phyloP scores from a whole-genome alignment of 2,329 filamentous ascomycete genomes.

The Fusarium bactridioides region DNA sequence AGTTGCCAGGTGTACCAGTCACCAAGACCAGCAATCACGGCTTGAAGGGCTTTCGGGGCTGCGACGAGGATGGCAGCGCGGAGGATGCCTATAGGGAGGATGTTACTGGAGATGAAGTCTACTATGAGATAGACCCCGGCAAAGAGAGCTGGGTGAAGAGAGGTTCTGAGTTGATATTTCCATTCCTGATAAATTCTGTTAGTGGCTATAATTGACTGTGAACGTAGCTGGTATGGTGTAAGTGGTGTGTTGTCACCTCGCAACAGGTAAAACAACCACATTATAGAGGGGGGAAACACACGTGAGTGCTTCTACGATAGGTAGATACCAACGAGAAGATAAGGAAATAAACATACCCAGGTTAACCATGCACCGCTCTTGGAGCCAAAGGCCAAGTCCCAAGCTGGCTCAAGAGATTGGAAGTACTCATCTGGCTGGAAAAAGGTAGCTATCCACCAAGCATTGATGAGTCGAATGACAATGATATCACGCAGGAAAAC shows the following conservation, averaged over 20 bases:
- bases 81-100: constrained; percentile 62
- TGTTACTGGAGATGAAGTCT: constrained; percentile 60
- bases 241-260: constrained; percentile 2
- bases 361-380: constrained; percentile 89
- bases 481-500: constrained; percentile 56
- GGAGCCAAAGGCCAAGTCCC: constrained; percentile 83
- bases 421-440: constrained; percentile 99
- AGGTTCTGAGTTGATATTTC: constrained; percentile 85
- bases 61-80: constrained; percentile 74
- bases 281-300: not conserved
- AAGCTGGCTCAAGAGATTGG: constrained; percentile 93
- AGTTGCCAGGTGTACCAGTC: constrained; percentile 92
- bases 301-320: not conserved
- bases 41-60: constrained; percentile 79
- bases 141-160: constrained; percentile 89
- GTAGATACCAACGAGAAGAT: not conserved
- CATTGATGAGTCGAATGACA: constrained; percentile 80
- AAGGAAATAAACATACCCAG: constrained; percentile 72
- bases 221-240: not conserved
- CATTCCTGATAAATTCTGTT: constrained; percentile 76
- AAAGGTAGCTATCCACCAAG: constrained; percentile 82
- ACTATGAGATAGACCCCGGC: constrained; percentile 74
- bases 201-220: not conserved
- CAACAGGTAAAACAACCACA: not conserved
- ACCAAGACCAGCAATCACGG: constrained; percentile 75